These are phyloP conservation scores for Stygiomarasmius scandens DNA, from an alignment of 1,284 basidiomycete genomes.

Conservation along the genomic window DNA sequence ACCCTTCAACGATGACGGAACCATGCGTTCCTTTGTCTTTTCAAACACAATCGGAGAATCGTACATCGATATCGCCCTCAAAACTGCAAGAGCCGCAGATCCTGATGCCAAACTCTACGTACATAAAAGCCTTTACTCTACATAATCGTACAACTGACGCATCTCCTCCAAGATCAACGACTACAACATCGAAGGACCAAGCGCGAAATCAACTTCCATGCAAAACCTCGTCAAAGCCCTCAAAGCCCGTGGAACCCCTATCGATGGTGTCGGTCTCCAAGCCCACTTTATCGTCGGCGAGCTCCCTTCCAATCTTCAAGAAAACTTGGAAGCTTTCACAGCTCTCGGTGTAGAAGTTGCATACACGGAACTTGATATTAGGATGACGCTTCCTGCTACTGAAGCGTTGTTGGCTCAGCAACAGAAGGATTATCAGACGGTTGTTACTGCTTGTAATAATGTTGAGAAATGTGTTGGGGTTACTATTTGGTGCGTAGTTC, in stretches of 20 bases:
- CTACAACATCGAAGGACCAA: constrained; percentile 37
- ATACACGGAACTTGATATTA: constrained; percentile 56
- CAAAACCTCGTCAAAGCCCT: constrained; percentile 37
- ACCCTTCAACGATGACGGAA: constrained; percentile 57
- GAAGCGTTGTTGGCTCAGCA: constrained; percentile 49
- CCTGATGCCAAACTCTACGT: constrained; percentile 23
- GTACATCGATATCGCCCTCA: constrained; percentile 28
- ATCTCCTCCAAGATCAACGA: constrained; percentile 39
- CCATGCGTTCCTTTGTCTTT: constrained; percentile 31
- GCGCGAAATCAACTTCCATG: constrained; percentile 39
- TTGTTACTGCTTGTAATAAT: constrained; percentile 46
- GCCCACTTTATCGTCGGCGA: constrained; percentile 54
- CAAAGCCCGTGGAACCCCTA: constrained; percentile 34
- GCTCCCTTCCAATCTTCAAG: constrained; percentile 38
- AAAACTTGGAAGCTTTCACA: constrained; percentile 48
- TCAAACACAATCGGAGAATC: constrained; percentile 20
- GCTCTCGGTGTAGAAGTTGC: constrained; percentile 52
- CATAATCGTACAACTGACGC: neutral
- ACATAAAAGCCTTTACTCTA: neutral
- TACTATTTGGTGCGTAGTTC: neutral
- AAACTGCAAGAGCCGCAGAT: constrained; percentile 27
- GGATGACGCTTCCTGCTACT: constrained; percentile 54
- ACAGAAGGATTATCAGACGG: constrained; percentile 48
- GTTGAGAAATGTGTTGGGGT: constrained; percentile 46
- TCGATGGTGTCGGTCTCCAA: constrained; percentile 46